Evolutionary conservation across 2,329 filamentous ascomycete species (phyloP), one percentile per base, ranked within the genome.

Genomic region (Ophiostoma novo-ulmi): DNA sequence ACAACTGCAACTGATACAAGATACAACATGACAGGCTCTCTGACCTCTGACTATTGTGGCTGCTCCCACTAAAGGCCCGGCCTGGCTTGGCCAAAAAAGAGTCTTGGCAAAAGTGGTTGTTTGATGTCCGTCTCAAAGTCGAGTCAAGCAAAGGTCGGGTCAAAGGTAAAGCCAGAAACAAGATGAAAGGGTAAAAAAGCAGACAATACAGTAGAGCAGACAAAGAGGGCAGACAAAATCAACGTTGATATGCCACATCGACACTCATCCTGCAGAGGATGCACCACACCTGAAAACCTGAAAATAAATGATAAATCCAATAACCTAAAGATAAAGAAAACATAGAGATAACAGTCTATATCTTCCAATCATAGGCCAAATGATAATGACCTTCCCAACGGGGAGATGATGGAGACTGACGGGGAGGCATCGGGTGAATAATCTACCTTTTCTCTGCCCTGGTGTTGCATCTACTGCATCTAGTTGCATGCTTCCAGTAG

Each of bases 61-160:
- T 14, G n/a, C 22, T 20, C 44, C 6, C 44, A 48, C 44, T 17
- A 44, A 7, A 44, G 39, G 39, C 44, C 39, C 39, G 52, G 52
- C 52, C 22, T 58, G 52, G 22, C 52, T 10, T n/a, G 44, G 44
- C 39, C 39, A 20, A 58, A 31, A 58, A 38, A 39, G 5, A 35
- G 35, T 63, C 52, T 69, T 68, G 67, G 67, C 67, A 22, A n/a
- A 20, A n/a, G 11, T 55, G 26, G 10, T n/a, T 44, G 69, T 70
- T 70, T 70, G 69, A 70, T 70, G 39, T 61, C 44, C 65, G 69
- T 70, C 69, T 70, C 69, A 70, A 31, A 31, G 31, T 4, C 31
- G 31, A 31, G 31, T 31, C 31, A 31, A 31, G 31, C 31, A 31
- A 31, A 31, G 31, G 31, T 31, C 31, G 31, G 31, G 31, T 31